Evolutionary conservation across 202 grass and related monocot genomes (phyloP), one percentile per base, ranked within the genome.

Genomic region (Panicum hallii): DNA sequence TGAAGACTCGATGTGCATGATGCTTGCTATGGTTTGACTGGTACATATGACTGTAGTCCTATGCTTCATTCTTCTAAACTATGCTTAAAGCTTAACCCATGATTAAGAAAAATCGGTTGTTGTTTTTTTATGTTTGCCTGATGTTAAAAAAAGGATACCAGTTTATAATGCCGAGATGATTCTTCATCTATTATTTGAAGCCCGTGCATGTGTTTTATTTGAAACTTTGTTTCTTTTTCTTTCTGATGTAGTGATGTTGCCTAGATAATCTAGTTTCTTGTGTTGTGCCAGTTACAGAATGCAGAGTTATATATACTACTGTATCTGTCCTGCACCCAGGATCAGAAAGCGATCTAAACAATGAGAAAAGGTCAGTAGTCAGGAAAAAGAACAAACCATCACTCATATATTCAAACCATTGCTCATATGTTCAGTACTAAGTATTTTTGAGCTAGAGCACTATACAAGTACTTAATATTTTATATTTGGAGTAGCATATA

Each of bases 1-100:
- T 80, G 63, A 53, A 81, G 77, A 63, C 45, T 76, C 13, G 74
- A 63, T 46, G 22, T 81, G 53, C 32, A 45, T 77, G 70, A 36
- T 36, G 44, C 28, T 36, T 20, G 8, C 4, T 74, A 4, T 74
- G 5, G 4, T 74, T 74, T 54, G 71, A 20, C 28, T 38, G 28
- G 15, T 10, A 15, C 42, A 70, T 28, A 23, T 15, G n/a, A 3
- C 30, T 52, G 7, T 8, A 34, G 23, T 72, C 46, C 22, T 50
- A 50, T 50, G 13, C 47, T 32, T 10, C 46, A 12, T 36, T 72
- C 46, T 53, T 16, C 70, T 73, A 34, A 52, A 52, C 9, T 73
- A 20, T 72, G 26, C 15, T 38, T 54, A 54, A 36, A 74, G 30
- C 38, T 50, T 10, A 73, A 50, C 50, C 28, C 6, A 2, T 72